A percentile compares a stretch with the other conserved stretches of the same genome.
phyloP scores from a whole-genome alignment of 805 yeast species.

The Wickerhamiella brachini region DNA sequence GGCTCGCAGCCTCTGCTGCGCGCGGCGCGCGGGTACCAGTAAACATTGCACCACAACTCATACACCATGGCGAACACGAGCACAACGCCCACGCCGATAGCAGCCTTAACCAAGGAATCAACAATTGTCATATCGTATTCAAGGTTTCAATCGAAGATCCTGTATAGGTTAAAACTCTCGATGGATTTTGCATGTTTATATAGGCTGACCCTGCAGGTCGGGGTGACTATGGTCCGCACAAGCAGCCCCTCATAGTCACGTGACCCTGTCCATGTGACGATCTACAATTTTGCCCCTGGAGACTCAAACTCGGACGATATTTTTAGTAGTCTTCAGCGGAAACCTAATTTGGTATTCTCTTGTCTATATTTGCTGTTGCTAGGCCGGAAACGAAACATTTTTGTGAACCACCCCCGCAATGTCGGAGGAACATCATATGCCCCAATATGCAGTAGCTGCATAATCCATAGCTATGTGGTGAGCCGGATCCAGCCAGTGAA shows the following conservation, averaged over 20 bases:
- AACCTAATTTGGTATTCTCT: too few species aligned
- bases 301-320: too few species aligned
- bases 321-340: too few species aligned
- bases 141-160: neutral
- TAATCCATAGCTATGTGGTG: neutral
- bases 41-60: neutral
- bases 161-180: neutral
- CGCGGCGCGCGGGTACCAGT: neutral
- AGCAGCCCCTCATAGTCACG: neutral
- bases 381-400: too few species aligned
- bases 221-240: neutral
- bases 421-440: neutral
- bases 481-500: neutral
- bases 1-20: neutral
- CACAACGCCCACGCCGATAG: neutral
- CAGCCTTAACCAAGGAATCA: neutral
- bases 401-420: neutral
- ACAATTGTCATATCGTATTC: neutral
- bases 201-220: neutral
- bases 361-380: too few species aligned
- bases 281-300: too few species aligned
- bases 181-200: neutral
- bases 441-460: neutral
- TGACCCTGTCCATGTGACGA: neutral
- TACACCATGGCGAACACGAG: neutral